Conservation (phyloP, 129 eudicot species). For the Flaveria robusta region DNA sequence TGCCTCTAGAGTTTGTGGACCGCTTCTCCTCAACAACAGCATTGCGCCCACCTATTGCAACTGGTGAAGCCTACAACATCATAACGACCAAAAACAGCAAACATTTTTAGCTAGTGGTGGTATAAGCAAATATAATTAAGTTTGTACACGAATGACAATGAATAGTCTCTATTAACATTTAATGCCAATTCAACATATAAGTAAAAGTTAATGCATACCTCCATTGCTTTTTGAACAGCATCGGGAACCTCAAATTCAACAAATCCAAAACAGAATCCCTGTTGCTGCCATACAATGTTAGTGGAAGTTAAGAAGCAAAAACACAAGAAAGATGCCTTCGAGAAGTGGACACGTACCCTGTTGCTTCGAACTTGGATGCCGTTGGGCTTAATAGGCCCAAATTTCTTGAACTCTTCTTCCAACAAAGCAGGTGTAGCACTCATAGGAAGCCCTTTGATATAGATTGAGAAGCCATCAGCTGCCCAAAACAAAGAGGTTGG, state of each 20-base stretch:
- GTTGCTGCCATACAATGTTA: conserved; percentile 51
- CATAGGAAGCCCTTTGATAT: conserved; percentile 67
- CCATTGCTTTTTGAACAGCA: conserved; percentile 79
- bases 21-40: conserved; percentile 80
- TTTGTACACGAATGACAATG: neutral
- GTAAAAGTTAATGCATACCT: conserved; percentile 48
- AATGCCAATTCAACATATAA: neutral
- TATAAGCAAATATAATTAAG: neutral
- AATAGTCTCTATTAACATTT: too few species aligned
- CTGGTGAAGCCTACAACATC: conserved; percentile 79
- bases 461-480: conserved; percentile 79
- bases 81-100: neutral
- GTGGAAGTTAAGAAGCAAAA: conserved; percentile 19
- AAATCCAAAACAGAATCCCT: conserved; percentile 94
- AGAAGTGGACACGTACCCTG: conserved; percentile 49
- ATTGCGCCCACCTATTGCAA: conserved; percentile 57
- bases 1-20: conserved; percentile 81
- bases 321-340: neutral
- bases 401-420: conserved; percentile 68
- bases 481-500: conserved; percentile 16
- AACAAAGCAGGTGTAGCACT: conserved; percentile 56
- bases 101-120: neutral
- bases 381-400: conserved; percentile 74
- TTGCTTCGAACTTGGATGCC: conserved; percentile 91
- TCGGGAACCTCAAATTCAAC: conserved; percentile 84